These are phyloP conservation scores for Jaltomata sinuosa DNA, from an alignment of 257 asterid species.

Conservation along the genomic window DNA sequence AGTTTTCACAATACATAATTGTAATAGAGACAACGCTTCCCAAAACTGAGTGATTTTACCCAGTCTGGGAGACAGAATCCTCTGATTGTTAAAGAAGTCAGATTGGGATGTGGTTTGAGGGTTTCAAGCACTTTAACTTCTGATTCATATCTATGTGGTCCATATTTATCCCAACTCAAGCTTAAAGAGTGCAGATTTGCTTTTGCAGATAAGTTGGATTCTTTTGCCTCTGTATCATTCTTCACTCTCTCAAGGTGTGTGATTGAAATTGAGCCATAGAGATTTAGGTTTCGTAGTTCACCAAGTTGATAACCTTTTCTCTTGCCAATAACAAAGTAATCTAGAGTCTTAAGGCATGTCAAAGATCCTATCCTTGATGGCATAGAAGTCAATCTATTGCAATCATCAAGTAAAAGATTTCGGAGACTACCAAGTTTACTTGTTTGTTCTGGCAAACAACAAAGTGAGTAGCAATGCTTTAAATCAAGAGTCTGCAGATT, in stretches of 20 bases:
- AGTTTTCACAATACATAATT: fast-evolving
- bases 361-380: not conserved
- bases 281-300: not conserved
- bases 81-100: fast-evolving
- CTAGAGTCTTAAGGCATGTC: not conserved
- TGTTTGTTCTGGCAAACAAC: not conserved
- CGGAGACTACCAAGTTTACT: not conserved
- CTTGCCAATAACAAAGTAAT: fast-evolving
- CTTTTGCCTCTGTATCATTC: not conserved
- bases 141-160: not conserved
- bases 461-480: fast-evolving
- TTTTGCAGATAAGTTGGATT: not conserved
- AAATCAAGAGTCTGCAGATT: not conserved
- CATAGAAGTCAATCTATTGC: fast-evolving
- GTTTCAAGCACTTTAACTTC: not conserved
- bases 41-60: not conserved
- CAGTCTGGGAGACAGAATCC: not conserved
- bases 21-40: fast-evolving
- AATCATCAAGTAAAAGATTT: not conserved
- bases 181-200: not conserved
- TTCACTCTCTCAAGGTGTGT: not conserved
- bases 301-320: not conserved
- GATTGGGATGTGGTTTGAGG: not conserved
- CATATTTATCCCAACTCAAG: not conserved
- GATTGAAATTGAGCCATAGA: not conserved